These are phyloP conservation scores for Talaromyces borbonicus DNA, from an alignment of 495 filamentous ascomycete genomes.

Conservation along the genomic window DNA sequence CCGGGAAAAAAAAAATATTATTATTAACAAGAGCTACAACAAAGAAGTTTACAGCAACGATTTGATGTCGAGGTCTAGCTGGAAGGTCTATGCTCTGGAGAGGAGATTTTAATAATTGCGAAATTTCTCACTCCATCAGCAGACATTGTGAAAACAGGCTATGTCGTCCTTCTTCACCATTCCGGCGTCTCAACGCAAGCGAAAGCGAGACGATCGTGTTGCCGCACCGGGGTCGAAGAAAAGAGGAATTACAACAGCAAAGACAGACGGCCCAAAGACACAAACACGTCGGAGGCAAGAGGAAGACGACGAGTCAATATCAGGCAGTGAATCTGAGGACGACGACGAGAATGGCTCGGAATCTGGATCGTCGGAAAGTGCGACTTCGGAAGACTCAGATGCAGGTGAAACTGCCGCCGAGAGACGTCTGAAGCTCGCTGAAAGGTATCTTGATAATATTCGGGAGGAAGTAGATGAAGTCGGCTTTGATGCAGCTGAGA, in stretches of 20 bases:
- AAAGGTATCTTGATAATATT: slow-evolving; percentile 87
- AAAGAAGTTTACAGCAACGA: background rate
- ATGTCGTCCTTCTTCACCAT: slow-evolving; percentile 87
- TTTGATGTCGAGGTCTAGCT: background rate
- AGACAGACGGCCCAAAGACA: slow-evolving; percentile 23
- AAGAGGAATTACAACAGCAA: slow-evolving; percentile 37
- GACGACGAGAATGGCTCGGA: slow-evolving; percentile 43
- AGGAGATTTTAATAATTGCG: background rate
- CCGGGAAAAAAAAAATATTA: background rate
- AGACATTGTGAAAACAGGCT: background rate
- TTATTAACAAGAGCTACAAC: background rate
- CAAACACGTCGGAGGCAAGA: slow-evolving; percentile 23
- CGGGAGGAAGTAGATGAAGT: slow-evolving; percentile 62
- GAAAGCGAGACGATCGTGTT: slow-evolving; percentile 53
- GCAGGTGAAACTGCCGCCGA: slow-evolving; percentile 80
- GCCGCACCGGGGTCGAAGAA: slow-evolving; percentile 45
- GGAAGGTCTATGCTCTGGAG: background rate
- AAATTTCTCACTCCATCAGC: no score
- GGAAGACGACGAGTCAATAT: slow-evolving; percentile 67
- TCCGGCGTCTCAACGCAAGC: slow-evolving; percentile 67
- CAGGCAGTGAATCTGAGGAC: slow-evolving; percentile 69
- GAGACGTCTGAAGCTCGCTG: slow-evolving; percentile 76
- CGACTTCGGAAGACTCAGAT: slow-evolving; percentile 42
- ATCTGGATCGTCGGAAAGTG: slow-evolving; percentile 32
- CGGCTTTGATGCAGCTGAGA: slow-evolving; percentile 87